Base-by-base conservation (phyloP, 768 basidiomycete species). In the Sistotremastrum niveocremeum region DNA sequence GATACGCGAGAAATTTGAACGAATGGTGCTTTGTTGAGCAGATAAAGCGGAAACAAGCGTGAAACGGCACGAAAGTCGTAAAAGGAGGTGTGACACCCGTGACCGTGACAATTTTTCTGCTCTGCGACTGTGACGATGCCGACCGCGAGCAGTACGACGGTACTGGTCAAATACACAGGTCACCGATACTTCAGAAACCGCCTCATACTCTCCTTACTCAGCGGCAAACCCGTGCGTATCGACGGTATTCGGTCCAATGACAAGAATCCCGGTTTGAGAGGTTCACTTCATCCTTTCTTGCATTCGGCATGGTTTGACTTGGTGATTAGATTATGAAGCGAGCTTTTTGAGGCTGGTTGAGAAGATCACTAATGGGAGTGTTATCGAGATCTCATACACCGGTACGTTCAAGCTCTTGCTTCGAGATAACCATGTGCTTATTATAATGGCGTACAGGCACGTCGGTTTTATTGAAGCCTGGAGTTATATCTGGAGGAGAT, bases 311-410 rank as follows among this genome's bases (percentile, higher is more conserved):
- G 34, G 20, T 32, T 38, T n/a, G 35, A 8, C n/a, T 31, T 6
- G 35, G 34, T 37, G 32, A 36, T 34, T 39, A 88, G 93, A 98
- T 62, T 94, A 81, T 62, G 95, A 99, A 68, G 78, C 94, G 41
- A 91, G 85, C 56, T 70, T 97, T 29, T 62, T 99, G 38, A 71
- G 94, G 40, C 64, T 98, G 10, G 56, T 97, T 34, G 93, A 97
- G 60, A 89, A 87, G 54, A 68, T 86, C 3, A 93, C 90, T 3
- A 97, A 98, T 70, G 95, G 94, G 2, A 87, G 87, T 4, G 65
- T 87, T 31, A 84, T 98, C 49, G 95, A 98, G 61, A 98, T 99
- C 44, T 94, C 90, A 2, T 82, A 93, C 5, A 98, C 95, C 20
- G 94, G 91, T 84, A 52, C 46, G 75, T 52, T 7, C 5, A 36